Percentiles rank a stretch among this genome's conserved stretches.
Evolutionary conservation across 208 protist species (phyloP).

Genomic region (Entamoeba histolytica): DNA sequence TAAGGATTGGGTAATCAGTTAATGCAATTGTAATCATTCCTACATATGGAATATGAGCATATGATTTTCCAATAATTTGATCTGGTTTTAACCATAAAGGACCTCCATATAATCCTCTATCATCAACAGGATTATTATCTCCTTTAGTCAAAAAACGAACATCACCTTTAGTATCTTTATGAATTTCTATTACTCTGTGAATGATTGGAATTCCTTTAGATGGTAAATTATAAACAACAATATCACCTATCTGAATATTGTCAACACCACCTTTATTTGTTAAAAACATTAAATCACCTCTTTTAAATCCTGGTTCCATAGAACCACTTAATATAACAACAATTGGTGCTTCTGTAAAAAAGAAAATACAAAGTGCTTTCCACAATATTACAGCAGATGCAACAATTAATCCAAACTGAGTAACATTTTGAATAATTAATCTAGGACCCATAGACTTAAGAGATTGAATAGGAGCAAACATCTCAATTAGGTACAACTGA

Average conservation of each 20-base stretch:
- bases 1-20: conserved; percentile 1
- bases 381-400: background rate
- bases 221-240: conserved; percentile 11
- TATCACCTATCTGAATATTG: background rate
- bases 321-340: conserved; percentile 2
- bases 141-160: background rate
- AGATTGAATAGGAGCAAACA: background rate
- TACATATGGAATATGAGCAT: background rate
- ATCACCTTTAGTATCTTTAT: background rate
- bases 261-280: background rate
- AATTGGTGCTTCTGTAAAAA: background rate
- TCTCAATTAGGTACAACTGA: background rate
- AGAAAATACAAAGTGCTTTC: background rate
- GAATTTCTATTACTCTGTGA: background rate
- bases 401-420: background rate
- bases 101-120: conserved; percentile 8
- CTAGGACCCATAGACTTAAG: background rate
- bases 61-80: background rate
- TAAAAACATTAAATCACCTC: conserved; percentile 6
- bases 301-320: conserved; percentile 2
- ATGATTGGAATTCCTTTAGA: conserved; percentile 3
- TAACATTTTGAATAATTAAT: background rate
- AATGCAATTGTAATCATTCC: conserved; percentile 1
- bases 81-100: background rate
- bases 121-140: conserved; percentile 1